These are phyloP conservation scores for Helianthus annuus DNA, from an alignment of 129 eudicot species.

Conservation along the genomic window HanXRQr2.0-SUNRISE NC_035433.2:140062073-140062572, in stretches of 20 bases:
- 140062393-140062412: constrained; percentile 23
- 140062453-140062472: background rate
- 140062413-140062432: constrained; percentile 18
- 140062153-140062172: too few relatives aligned
- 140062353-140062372: constrained; percentile 17
- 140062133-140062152: too few relatives aligned
- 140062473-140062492: background rate
- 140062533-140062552: constrained; percentile 17
- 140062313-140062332: constrained; percentile 1
- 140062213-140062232: constrained; percentile 10
- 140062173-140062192: too few relatives aligned
- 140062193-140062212: background rate
- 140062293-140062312: background rate
- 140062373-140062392: constrained; percentile 36
- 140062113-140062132: too few relatives aligned
- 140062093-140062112: too few relatives aligned
- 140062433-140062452: background rate
- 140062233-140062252: background rate
- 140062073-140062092: too few relatives aligned
- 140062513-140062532: constrained; percentile 18
- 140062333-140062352: constrained; percentile 15
- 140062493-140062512: background rate
- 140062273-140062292: background rate
- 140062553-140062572: constrained; percentile 10
- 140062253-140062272: background rate